Evolutionary conservation across 768 basidiomycete species (phyloP).

Genomic region (Naematelia encephala): DNA sequence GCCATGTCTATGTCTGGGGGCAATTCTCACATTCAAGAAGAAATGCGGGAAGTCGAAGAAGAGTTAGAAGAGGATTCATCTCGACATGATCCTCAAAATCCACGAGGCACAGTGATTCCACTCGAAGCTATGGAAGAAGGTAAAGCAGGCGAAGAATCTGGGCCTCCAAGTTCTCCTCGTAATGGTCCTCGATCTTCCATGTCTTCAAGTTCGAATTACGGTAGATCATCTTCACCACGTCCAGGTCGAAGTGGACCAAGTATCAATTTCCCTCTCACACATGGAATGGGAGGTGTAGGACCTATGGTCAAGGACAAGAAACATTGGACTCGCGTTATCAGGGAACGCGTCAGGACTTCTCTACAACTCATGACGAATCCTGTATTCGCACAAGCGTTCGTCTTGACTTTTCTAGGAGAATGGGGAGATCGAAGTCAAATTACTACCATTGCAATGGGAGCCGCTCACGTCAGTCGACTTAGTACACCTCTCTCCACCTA

Average conservation of each 20-base stretch:
- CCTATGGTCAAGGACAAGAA: conserved; percentile 11
- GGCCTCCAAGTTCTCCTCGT: conserved; percentile 4
- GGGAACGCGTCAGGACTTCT: conserved; percentile 75
- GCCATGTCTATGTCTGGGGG: conserved; percentile 74
- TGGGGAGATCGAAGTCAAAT: conserved; percentile 99
- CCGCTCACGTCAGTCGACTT: conserved; percentile 71
- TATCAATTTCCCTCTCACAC: conserved; percentile 21
- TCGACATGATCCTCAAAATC: conserved; percentile 46
- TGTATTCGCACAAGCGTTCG: conserved; percentile 90
- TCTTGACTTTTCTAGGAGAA: conserved; percentile 95
- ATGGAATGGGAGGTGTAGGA: conserved; percentile 17
- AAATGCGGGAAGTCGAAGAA: conserved; percentile 93
- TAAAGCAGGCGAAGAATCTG: background rate
- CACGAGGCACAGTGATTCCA: conserved; percentile 55
- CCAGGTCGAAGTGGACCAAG: conserved; percentile 11
- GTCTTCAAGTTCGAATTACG: background rate
- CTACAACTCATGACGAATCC: conserved; percentile 79
- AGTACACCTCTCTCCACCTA: background rate
- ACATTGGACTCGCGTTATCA: conserved; percentile 31
- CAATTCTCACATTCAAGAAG: conserved; percentile 79
- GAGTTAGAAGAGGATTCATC: conserved; percentile 81
- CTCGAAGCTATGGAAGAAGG: conserved; percentile 77
- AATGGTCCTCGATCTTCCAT: background rate
- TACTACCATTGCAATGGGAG: conserved; percentile 90
- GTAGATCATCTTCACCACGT: conserved; percentile 10